Evolutionary conservation across 192 early-diverging fungal species (phyloP).

Genomic region (Geosiphon pyriformis): DNA sequence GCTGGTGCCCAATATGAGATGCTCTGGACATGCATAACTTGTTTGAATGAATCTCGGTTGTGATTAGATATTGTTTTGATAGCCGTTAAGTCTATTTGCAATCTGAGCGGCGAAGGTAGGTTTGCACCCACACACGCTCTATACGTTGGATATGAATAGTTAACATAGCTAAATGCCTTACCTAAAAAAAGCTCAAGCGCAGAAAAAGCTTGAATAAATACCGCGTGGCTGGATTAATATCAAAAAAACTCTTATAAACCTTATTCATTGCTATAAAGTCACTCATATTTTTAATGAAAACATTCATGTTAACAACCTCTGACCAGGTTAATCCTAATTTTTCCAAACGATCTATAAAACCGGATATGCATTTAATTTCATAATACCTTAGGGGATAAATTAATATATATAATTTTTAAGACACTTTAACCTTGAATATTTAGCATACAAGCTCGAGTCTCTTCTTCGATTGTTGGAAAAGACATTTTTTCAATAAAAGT

Average conservation of each 20-base stretch:
- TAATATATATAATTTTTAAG: background rate
- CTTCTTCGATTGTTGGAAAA: constrained; percentile 38
- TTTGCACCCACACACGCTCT: constrained; percentile 60
- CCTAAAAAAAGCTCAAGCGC: background rate
- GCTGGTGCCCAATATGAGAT: constrained; percentile 88
- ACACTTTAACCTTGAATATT: constrained; percentile 35
- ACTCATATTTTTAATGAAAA: constrained; percentile 61
- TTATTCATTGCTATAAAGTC: constrained; percentile 59
- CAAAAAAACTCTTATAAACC: constrained; percentile 64
- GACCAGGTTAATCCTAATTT: constrained; percentile 40
- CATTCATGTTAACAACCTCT: constrained; percentile 60
- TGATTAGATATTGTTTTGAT: constrained; percentile 23
- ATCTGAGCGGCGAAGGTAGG: constrained; percentile 30
- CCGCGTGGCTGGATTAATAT: constrained; percentile 70
- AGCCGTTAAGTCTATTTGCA: constrained; percentile 65
- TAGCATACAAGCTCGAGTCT: constrained; percentile 41
- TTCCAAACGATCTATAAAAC: constrained; percentile 34
- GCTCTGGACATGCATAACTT: constrained; percentile 75
- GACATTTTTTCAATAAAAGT: background rate
- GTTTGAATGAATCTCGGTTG: constrained; percentile 6
- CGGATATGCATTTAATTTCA: background rate
- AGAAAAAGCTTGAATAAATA: constrained; percentile 29
- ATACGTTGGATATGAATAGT: constrained; percentile 4
- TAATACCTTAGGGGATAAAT: background rate
- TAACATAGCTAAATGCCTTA: background rate